Base-by-base conservation (phyloP, 2,329 filamentous ascomycete species). In the Chaetomium sp. region DNA sequence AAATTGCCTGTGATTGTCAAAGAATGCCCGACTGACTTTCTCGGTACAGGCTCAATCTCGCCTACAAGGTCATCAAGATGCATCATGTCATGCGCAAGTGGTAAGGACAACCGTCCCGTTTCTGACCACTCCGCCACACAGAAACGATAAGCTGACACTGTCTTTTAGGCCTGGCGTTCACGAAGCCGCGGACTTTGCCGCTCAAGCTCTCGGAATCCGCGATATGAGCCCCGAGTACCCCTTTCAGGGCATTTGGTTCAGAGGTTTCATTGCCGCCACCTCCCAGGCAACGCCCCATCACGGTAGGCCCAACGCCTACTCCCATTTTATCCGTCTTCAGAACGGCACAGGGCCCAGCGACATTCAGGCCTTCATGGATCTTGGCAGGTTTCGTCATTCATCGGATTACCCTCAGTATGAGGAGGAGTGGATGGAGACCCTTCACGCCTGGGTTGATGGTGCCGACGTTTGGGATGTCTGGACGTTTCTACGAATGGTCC, bases 391-490 rank as follows among this genome's bases (percentile, higher is more conserved):
- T 27, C 47, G 47, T 23, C 10, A 10, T 7, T 50, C 47, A 2
- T 9, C 53, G 31, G 21, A 27, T 12, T 27, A 38, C 19, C 54
- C 54, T 4, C 25, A 56, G 33, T 56, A 56, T 33, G 54, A 56
- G 42, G 33, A 58, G 21, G 38, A 58, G 16, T 47, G 56, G 56
- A 25, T 47, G 8, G 23, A 45, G n/a, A 47, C 23, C 23, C 19
- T 58, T 9, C 19, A 10, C 13, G 56, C 56, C 42, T 13, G 12
- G 16, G 56, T 49, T 9, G 56, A 58, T 23, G 42, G 25, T 8
- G 56, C 56, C 56, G 25, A 58, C n/a, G 35, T 57, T 21, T 58
- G 38, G 56, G 56, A 58, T 16, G 38, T 58, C 21, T 56, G 54
- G 54, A 56, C 54, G n/a, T 31, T 58, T 23, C 2, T 49, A 1